phyloP scores from a whole-genome alignment of 768 basidiomycete species.

The Hortiboletus flavorubellus region DNA sequence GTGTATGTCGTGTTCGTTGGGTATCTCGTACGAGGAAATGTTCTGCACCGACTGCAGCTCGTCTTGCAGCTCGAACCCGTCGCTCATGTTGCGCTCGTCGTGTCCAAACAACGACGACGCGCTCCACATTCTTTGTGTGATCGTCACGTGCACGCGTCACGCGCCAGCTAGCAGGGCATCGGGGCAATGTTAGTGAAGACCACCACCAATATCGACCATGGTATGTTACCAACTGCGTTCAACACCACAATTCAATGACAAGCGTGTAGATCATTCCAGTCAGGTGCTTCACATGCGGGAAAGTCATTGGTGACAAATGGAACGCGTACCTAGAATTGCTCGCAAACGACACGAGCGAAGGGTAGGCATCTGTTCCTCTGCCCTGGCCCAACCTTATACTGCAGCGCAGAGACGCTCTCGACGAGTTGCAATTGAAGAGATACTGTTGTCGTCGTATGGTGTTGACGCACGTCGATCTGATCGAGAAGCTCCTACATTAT shows the following conservation, averaged over 20 bases:
- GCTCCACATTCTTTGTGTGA: conserved; percentile 3
- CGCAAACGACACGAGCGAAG: conserved; percentile 79
- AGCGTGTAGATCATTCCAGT: conserved; percentile 84
- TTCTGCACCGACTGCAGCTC: conserved; percentile 68
- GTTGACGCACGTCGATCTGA: conserved; percentile 94
- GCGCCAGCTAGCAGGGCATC: neutral
- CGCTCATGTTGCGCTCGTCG: conserved; percentile 29
- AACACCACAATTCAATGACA: neutral
- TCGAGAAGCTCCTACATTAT: conserved; percentile 95
- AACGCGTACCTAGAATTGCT: conserved; percentile 80
- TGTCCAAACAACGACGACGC: conserved; percentile 4
- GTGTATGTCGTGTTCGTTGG: conserved; percentile 62
- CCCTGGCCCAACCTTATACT: neutral
- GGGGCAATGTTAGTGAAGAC: neutral
- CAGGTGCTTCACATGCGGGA: conserved; percentile 94
- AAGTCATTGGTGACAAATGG: conserved; percentile 98
- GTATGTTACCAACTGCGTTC: conserved; percentile 7
- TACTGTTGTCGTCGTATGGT: conserved; percentile 99
- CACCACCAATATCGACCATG: conserved; percentile 19
- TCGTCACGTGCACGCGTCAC: conserved; percentile 28
- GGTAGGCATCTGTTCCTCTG: conserved; percentile 48
- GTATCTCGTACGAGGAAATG: conserved; percentile 58
- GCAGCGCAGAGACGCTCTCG: conserved; percentile 72
- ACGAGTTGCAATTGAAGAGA: conserved; percentile 83
- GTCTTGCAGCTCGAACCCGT: conserved; percentile 72